Base-by-base conservation (phyloP, 1,284 basidiomycete species). In the Taiwanofungus camphoratus region DNA sequence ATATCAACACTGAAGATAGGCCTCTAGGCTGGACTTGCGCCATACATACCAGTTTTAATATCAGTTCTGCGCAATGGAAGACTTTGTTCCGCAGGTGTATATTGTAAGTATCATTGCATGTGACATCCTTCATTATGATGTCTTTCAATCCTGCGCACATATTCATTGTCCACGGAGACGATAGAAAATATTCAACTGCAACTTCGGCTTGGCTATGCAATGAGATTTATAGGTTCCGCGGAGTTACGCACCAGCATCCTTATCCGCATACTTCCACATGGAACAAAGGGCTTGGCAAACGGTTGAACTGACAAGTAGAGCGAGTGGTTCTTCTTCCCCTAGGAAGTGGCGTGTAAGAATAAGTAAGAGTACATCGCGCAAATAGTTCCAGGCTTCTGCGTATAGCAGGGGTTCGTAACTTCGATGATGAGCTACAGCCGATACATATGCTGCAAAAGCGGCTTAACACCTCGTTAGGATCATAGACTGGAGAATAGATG, bases 331-430 rank as follows among this genome's bases (percentile, higher is more conserved):
- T 24, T 77, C 70, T 30, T 71, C 68, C 22, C 58, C 67, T 9
- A 61, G 29, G 45, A 68, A 70, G 22, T 71, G 60, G 30, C 59
- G 63, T 21, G 65, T 63, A 23, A 76, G 52, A 30, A 78, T 71
- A 22, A 75, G 58, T 8, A 77, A 48, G 3, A 79, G 55, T 1
- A 64, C 60, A 43, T 79, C 73, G 23, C 73, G 61, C 35, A 86
- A 56, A 52, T 73, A 69, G 41, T 75, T 64, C 73, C 78, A 78
- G 29, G 72, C 69, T 54, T 82, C 80, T 2, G 68, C 61, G 41
- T 63, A 65, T 23, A 59, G 54, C 24, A 79, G 54, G 4, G 64
- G 42, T 40, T 72, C 66, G 30, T 52, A 53, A 9, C 48, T 33
- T n/a, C 34, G 44, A 15, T 51, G 48, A 11, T 46, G 46, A 11